Evolutionary conservation across 2,329 filamentous ascomycete species (phyloP), one percentile per base, ranked within the genome.

Genomic region (Penicillium sp.): DNA sequence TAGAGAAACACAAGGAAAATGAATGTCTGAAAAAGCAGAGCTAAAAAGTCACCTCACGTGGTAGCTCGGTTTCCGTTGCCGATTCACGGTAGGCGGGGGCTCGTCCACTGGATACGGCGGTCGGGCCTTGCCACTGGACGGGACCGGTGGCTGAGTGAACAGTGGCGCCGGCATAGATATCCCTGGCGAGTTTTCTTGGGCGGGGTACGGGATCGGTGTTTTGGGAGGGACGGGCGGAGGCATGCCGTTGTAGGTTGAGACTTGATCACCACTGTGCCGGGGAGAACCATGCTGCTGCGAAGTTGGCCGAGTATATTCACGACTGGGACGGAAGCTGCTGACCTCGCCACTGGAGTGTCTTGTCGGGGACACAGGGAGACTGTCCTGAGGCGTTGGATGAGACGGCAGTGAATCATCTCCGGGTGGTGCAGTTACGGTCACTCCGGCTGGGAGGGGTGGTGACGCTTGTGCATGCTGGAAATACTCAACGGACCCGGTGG

Each of bases 71-170:
- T 96, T 96, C 61, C 86, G 84, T 40, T 88, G 85, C 81, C 90
- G 88, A 64, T 95, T 95, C 7, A 95, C 90, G 6, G 82, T 78
- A 3, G 92, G 92, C 16, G 92, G 92, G 25, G 88, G 86, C 24
- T 87, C 88, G 63, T 95, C 88, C 41, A 85, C 74, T 0, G 92
- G 92, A 69, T 96, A 96, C 0, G 91, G 91, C 30, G 89, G 79
- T 8, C 69, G 61, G 39, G 57, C 58, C 38, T 66, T 63, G 35
- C 61, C 55, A n/a, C 57, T 63, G 24, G 63, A 44, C 30, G 31
- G 47, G 14, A 46, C 42, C 42, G 60, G 51, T 44, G 56, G 30
- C 48, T 62, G 58, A 55, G 65, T 44, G 61, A 67, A 63, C 53
- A 73, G 64, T 54, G 74, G 63, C 55, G 65, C 67, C 14, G 65